Evolutionary conservation across 352 stramenopile species (phyloP).

Genomic region (Thalassiosira sp.): DNA sequence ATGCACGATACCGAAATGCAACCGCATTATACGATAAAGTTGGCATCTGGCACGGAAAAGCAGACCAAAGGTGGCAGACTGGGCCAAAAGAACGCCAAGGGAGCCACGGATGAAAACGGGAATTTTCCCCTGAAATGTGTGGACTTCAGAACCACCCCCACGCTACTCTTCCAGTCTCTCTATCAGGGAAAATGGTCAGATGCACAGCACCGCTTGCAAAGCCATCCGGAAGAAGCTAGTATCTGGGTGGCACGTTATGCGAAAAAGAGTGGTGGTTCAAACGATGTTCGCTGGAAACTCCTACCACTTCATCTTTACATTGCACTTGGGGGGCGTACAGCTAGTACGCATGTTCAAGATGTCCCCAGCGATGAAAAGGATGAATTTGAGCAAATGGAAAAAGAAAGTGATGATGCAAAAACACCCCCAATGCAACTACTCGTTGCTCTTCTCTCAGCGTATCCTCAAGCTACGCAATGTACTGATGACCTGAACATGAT

Average conservation of each 20-base stretch:
- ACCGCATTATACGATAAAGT: conserved; percentile 30
- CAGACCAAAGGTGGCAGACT: background rate
- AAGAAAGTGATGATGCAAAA: background rate
- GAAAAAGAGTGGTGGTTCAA: background rate
- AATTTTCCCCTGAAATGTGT: conserved; percentile 16
- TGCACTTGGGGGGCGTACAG: background rate
- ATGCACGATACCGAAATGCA: conserved; percentile 14
- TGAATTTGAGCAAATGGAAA: background rate
- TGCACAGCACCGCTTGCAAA: conserved; percentile 13
- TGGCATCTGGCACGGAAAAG: conserved; percentile 13
- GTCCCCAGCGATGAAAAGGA: background rate
- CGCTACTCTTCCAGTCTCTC: conserved; percentile 25
- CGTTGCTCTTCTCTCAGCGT: conserved; percentile 55
- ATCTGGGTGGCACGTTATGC: conserved; percentile 41
- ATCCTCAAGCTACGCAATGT: conserved; percentile 66
- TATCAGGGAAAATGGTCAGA: conserved; percentile 28
- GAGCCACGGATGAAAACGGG: conserved; percentile 13
- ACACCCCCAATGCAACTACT: conserved; percentile 31
- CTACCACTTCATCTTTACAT: conserved; percentile 45
- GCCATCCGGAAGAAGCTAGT: conserved; percentile 39
- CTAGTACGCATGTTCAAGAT: conserved; percentile 6
- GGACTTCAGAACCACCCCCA: conserved; percentile 25
- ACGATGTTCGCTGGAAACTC: conserved; percentile 30
- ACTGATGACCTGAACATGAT: conserved; percentile 79
- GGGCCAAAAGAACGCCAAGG: conserved; percentile 2